A percentile compares a stretch with the other conserved stretches of the same genome.
These are phyloP conservation scores for Plantago ovata DNA, from an alignment of 257 asterid species.

Conservation along the genomic window DNA sequence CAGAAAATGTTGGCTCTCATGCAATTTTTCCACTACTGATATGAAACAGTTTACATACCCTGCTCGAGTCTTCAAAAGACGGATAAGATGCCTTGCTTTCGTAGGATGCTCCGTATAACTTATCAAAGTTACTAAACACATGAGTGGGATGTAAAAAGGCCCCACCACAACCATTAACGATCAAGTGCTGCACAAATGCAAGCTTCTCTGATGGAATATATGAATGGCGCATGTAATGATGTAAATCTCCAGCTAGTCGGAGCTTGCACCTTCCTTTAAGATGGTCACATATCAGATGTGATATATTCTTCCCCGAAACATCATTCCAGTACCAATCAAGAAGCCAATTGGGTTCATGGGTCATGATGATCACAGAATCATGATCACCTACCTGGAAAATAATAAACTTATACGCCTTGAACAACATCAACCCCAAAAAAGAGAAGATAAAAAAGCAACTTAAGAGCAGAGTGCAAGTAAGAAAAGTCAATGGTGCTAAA, in stretches of 20 bases:
- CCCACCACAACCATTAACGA: slow-evolving; percentile 98
- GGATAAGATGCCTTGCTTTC: slow-evolving; percentile 92
- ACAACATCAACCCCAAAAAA: slow-evolving; percentile 3
- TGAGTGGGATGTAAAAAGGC: slow-evolving; percentile 99
- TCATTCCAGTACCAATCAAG: slow-evolving; percentile 92
- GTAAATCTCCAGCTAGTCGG: slow-evolving; percentile 93
- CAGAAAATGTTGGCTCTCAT: too few species aligned
- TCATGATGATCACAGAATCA: slow-evolving; percentile 93
- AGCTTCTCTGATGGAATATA: slow-evolving; percentile 77
- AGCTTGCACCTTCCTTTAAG: slow-evolving; percentile 84
- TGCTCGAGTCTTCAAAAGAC: slow-evolving; percentile 94
- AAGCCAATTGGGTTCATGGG: slow-evolving; percentile 97
- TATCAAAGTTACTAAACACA: slow-evolving; percentile 70
- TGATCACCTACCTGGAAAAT: slow-evolving; percentile 60
- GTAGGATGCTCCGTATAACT: slow-evolving; percentile 53
- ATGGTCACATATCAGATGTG: slow-evolving; percentile 79
- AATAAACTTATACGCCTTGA: not conserved
- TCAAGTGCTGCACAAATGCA: slow-evolving; percentile 76
- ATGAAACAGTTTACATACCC: slow-evolving; percentile 41
- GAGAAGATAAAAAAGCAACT: not conserved
- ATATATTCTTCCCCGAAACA: slow-evolving; percentile 68
- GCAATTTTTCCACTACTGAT: too few species aligned
- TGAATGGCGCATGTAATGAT: slow-evolving; percentile 97
- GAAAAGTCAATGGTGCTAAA: too few species aligned
- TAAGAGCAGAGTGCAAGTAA: not conserved